Percentiles rank a stretch among this genome's conserved stretches.
These are phyloP conservation scores for Lathyrus oleraceus DNA, from an alignment of 306 rosid genomes.

Conservation along the genomic window DNA sequence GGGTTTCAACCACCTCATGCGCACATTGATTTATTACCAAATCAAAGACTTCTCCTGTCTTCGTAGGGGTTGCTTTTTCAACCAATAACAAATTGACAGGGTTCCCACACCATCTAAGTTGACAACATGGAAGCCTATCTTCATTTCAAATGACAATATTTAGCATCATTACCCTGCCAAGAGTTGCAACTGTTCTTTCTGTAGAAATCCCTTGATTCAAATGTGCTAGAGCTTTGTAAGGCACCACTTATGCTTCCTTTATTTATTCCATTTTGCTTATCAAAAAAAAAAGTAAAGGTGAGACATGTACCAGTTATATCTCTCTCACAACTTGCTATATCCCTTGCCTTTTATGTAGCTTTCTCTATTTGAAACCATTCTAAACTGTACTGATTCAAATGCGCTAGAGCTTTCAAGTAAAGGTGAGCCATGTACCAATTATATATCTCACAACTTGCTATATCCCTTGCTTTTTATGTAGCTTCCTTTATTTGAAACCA, in stretches of 20 bases:
- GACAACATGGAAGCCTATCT: constrained; percentile 92
- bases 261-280: too few species aligned
- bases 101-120: constrained; percentile 92
- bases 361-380: constrained; percentile 93
- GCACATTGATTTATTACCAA: constrained; percentile 52
- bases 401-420: too few species aligned
- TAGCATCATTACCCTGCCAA: constrained; percentile 78
- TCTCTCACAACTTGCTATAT: constrained; percentile 59
- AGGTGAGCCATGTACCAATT: constrained; percentile 88
- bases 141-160: constrained; percentile 95
- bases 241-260: too few species aligned
- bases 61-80: constrained; percentile 50
- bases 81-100: constrained; percentile 81
- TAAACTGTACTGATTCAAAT: constrained; percentile 59
- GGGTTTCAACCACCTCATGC: constrained; percentile 49
- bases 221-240: constrained; percentile 73
- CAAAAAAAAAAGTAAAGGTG: constrained; percentile 86
- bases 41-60: constrained; percentile 59
- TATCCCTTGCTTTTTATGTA: constrained; percentile 73
- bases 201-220: constrained; percentile 65
- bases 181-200: constrained; percentile 73
- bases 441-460: constrained; percentile 67
- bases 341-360: constrained; percentile 83
- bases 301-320: constrained; percentile 86
- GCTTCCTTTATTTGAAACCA: constrained; percentile 94